Percentiles rank a stretch among this genome's conserved stretches.
Evolutionary conservation across 768 basidiomycete genomes (phyloP).

Genomic region (Termitomyces sp.): DNA sequence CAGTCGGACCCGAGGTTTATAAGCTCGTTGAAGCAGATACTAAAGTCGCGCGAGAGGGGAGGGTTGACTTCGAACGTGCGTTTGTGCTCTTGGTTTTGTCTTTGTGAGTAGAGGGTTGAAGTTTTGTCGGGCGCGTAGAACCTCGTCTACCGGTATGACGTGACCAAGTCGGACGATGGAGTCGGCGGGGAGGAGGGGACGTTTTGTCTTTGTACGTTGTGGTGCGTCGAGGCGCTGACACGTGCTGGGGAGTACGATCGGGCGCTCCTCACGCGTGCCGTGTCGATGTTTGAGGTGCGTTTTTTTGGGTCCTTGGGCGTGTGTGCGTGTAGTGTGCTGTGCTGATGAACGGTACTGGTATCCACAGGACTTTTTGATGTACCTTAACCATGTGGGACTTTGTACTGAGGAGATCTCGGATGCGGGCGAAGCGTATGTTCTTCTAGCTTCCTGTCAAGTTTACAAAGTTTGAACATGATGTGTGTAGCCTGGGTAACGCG

Average conservation of each 20-base stretch:
- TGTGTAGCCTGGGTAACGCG: conserved; percentile 70
- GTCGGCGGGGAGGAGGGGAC: conserved; percentile 96
- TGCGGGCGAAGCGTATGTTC: conserved; percentile 73
- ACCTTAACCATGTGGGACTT: conserved; percentile 83
- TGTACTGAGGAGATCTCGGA: conserved; percentile 86
- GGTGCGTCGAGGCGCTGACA: conserved; percentile 87
- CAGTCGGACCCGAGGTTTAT: conserved; percentile 89
- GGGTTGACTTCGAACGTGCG: conserved; percentile 85
- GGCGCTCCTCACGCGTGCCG: conserved; percentile 59
- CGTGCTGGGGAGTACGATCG: conserved; percentile 80
- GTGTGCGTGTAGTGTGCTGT: no score
- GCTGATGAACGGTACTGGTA: background rate
- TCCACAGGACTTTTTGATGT: conserved; percentile 68
- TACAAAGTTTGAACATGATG: background rate
- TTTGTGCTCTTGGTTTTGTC: background rate
- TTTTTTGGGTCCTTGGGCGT: no score
- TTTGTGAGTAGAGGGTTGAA: background rate
- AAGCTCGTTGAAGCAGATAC: conserved; percentile 76
- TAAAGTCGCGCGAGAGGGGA: conserved; percentile 86
- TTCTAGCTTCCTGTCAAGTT: background rate
- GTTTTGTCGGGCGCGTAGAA: conserved; percentile 38
- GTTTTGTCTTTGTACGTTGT: conserved; percentile 85
- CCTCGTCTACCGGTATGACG: conserved; percentile 89
- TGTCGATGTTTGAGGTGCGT: conserved; percentile 88
- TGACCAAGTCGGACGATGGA: conserved; percentile 81